Conservation (phyloP, 106 monocot genomes). For the Dendrobium chrysotoxum region DNA sequence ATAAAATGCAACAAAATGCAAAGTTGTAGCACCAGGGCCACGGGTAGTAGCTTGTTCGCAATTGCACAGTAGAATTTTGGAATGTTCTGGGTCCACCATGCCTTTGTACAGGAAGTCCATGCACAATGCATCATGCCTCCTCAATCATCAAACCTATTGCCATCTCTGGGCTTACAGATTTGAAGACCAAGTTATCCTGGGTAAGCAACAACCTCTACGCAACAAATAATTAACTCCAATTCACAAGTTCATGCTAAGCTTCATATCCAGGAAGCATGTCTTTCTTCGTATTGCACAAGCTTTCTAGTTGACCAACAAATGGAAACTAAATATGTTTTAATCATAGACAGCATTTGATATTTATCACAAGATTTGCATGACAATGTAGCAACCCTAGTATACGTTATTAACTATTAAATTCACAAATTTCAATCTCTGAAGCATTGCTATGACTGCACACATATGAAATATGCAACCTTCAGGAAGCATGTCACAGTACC, state of each 20-base stretch:
- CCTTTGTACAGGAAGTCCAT: not conserved
- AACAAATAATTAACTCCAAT: not conserved
- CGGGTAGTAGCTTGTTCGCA: no score
- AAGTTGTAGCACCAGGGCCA: not conserved
- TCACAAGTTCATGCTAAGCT: not conserved
- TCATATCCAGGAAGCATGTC: not conserved
- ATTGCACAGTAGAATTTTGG: no score
- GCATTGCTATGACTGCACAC: not conserved
- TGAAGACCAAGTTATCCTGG: not conserved
- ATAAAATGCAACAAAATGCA: not conserved
- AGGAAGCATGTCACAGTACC: not conserved
- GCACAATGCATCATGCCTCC: not conserved
- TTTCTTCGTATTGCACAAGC: not conserved
- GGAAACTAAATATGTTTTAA: not conserved
- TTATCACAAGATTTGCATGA: not conserved
- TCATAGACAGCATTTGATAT: not conserved
- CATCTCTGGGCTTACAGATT: not conserved
- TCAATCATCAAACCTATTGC: not conserved
- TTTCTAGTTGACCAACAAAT: not conserved
- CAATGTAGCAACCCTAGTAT: not conserved
- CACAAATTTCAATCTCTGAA: not conserved
- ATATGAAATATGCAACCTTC: not conserved
- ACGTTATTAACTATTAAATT: not conserved
- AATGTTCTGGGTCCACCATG: not conserved
- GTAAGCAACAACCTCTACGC: no score